Base-by-base conservation (phyloP, 2,329 filamentous ascomycete species). In the Diaporthe ilicicola region DNA sequence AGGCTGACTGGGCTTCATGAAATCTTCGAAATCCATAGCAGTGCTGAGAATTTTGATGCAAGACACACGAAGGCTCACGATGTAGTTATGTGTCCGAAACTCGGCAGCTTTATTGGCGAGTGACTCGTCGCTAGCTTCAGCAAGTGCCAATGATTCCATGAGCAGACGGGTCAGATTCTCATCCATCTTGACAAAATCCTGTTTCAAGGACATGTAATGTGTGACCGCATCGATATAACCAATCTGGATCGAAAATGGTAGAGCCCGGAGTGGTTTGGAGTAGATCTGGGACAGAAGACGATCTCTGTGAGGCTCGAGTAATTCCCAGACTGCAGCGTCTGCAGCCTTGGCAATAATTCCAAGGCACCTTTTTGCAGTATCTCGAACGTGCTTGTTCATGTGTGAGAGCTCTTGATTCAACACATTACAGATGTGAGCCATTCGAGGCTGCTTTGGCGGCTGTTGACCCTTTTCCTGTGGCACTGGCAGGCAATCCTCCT, bases 211-310 rank as follows among this genome's bases (percentile, higher is more conserved):
- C 84, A 99, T 89, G 78, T 97, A 97, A 81, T 97, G 99, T 0
- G 94, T 97, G 78, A 99, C 94, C 1, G 96, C 96, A 79, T 99
- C 97, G 75, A 99, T 98, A 78, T 97, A 98, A 4, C 96, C 97
- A 75, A 99, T 99, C 82, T 99, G 97, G 3, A 94, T 95, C 6
- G 94, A 88, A 78, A 99, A 99, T 0, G 96, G 96, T 73, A 99
- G 84, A 0, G 96, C 97, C 73, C 96, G 90, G 24, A 99, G 83
- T 17, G 96, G 96, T 80, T 99, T 99, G 75, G 94, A 93, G 84
- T 96, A 99, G 59, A 99, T 98, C 0, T 95, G 94, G 72, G 91
- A 88, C n/a, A 98, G 85, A 44, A 98, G 88, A 39, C 94, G 89
- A 71, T 98, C 95, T 81, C 96, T 97, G 76, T 97, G 94, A 0